A percentile compares a stretch with the other conserved stretches of the same genome.
These are phyloP conservation scores for Ophiostoma sp. DNA, from an alignment of 2,329 filamentous ascomycete species.

Conservation along the genomic window DNA sequence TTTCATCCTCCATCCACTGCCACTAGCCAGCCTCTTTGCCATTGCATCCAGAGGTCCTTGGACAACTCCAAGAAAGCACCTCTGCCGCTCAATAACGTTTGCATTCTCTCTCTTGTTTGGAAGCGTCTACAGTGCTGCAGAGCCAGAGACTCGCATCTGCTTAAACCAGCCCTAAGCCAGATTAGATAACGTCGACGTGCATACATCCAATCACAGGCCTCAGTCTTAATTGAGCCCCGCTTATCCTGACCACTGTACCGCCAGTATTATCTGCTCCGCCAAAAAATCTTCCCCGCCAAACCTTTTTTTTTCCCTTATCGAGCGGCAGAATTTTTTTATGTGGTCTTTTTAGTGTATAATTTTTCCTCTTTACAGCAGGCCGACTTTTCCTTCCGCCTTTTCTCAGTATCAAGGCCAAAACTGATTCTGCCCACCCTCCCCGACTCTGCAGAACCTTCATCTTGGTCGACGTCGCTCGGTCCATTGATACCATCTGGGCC, in stretches of 20 bases:
- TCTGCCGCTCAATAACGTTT: not conserved
- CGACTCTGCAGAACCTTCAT: constrained; percentile 11
- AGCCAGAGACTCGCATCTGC: not conserved
- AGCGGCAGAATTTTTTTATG: constrained; percentile 20
- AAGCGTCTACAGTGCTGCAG: not conserved
- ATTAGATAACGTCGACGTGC: not conserved
- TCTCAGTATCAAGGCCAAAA: not conserved
- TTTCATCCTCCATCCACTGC: not conserved
- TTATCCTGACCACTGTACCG: not conserved
- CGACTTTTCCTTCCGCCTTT: constrained; percentile 19
- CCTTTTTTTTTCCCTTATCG: constrained; percentile 23
- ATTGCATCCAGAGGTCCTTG: not conserved
- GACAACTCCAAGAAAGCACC: not conserved
- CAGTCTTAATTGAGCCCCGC: not conserved
- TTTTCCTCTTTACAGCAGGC: constrained; percentile 13
- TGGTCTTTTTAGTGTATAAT: constrained; percentile 4
- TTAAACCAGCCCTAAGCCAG: not conserved
- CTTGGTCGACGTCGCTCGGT: constrained; percentile 9
- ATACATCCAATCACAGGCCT: not conserved
- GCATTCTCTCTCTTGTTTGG: not conserved
- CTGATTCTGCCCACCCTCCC: constrained; percentile 4
- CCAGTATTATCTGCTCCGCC: not conserved
- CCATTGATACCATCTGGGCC: not conserved
- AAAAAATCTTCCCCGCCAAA: constrained; percentile 19
- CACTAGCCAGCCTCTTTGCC: not conserved